phyloP scores from a whole-genome alignment of 2,329 filamentous ascomycete species.

The Tolypocladium tundrense region DNA sequence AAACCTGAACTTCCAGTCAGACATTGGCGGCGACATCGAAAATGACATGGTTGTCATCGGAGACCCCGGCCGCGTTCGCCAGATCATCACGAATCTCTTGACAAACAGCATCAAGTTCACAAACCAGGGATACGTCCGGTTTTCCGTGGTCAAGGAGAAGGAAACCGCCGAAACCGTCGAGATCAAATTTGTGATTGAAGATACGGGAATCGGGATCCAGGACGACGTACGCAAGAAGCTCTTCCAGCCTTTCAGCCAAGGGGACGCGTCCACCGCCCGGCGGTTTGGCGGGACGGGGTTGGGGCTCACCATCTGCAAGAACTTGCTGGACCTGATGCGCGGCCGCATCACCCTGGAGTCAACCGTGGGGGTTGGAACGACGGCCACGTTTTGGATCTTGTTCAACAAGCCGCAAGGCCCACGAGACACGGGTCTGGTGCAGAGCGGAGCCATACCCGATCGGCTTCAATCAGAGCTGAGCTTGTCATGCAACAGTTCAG shows the following conservation, averaged over 20 bases:
- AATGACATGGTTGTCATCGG: slow-evolving; percentile 71
- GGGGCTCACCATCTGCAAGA: slow-evolving; percentile 72
- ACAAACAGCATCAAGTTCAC: slow-evolving; percentile 73
- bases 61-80: slow-evolving; percentile 72
- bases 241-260: slow-evolving; percentile 75
- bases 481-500: slow-evolving; percentile 58
- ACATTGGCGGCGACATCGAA: slow-evolving; percentile 52
- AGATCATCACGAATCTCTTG: slow-evolving; percentile 72
- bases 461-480: slow-evolving; percentile 54
- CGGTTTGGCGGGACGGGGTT: slow-evolving; percentile 72
- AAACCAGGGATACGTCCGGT: slow-evolving; percentile 54
- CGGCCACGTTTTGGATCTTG: slow-evolving; percentile 65
- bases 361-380: slow-evolving; percentile 56
- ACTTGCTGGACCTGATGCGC: slow-evolving; percentile 68
- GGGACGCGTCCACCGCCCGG: slow-evolving; percentile 67
- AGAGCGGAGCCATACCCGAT: slow-evolving; percentile 56
- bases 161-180: slow-evolving; percentile 56
- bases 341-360: slow-evolving; percentile 65
- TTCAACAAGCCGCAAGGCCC: slow-evolving; percentile 58
- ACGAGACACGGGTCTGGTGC: slow-evolving; percentile 40
- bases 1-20: slow-evolving; percentile 59
- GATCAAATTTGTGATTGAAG: slow-evolving; percentile 62
- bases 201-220: slow-evolving; percentile 74
- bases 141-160: slow-evolving; percentile 52
- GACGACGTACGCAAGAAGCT: slow-evolving; percentile 62